phyloP scores from a whole-genome alignment of 768 basidiomycete genomes.

The Tephrocybe sp. region DNA sequence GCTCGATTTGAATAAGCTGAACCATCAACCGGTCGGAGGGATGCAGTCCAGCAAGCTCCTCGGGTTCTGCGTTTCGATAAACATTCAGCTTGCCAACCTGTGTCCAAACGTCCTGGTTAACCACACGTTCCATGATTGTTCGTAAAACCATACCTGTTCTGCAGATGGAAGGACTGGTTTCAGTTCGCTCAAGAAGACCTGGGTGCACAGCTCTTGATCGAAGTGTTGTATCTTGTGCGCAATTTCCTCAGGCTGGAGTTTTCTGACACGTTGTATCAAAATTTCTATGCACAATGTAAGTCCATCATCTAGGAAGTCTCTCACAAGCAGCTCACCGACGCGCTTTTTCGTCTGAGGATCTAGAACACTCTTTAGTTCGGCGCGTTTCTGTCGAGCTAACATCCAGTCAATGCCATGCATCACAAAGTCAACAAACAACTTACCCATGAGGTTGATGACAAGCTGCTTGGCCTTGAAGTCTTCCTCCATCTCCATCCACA shows the following conservation, averaged over 20 bases:
- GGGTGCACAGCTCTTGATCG: conserved; percentile 82
- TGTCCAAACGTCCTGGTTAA: not conserved
- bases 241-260: conserved; percentile 82
- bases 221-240: conserved; percentile 82
- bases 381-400: conserved; percentile 75
- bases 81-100: conserved; percentile 88
- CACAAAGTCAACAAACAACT: conserved; percentile 16
- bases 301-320: not conserved
- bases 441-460: conserved; percentile 87
- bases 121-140: not conserved
- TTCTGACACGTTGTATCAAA: conserved; percentile 83
- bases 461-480: conserved; percentile 97
- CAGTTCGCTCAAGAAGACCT: conserved; percentile 86
- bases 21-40: conserved; percentile 97
- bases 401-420: conserved; percentile 12
- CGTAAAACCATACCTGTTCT: conserved; percentile 60
- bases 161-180: conserved; percentile 87
- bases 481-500: conserved; percentile 96
- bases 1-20: conserved; percentile 90
- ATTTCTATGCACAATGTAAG: conserved; percentile 60
- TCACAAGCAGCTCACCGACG: conserved; percentile 62
- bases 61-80: conserved; percentile 81
- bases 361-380: conserved; percentile 88
- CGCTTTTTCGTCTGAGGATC: conserved; percentile 90
- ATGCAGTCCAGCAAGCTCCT: conserved; percentile 86